A percentile compares a stretch with the other conserved stretches of the same genome.
phyloP scores from a whole-genome alignment of 176 grass and related monocot genomes.

The Lolium multiflorum region DNA sequence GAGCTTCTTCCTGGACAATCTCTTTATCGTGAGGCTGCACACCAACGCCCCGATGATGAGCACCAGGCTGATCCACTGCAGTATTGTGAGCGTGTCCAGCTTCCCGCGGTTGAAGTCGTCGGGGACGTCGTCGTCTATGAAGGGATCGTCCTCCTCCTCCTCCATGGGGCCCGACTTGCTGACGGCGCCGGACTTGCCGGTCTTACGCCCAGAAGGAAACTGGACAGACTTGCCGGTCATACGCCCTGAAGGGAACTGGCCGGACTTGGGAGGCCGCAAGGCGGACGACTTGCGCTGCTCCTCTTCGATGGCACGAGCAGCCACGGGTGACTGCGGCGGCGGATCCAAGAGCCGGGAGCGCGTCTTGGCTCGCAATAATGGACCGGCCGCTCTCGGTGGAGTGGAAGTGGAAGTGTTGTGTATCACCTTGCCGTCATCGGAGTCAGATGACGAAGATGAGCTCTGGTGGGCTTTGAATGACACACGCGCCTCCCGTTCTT shows the following conservation, averaged over 20 bases:
- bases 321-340: constrained; percentile 33
- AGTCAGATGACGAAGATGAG: constrained; percentile 34
- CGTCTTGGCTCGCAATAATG: constrained; percentile 65
- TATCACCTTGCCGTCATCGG: constrained; percentile 60
- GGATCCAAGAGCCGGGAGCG: constrained; percentile 86
- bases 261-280: constrained; percentile 48
- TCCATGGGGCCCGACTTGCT: constrained; percentile 62
- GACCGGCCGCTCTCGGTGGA: constrained; percentile 23
- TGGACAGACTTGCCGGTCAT: constrained; percentile 52
- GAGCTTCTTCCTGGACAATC: constrained; percentile 42
- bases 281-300: constrained; percentile 46
- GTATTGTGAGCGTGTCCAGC: constrained; percentile 58
- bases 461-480: constrained; percentile 51
- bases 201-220: constrained; percentile 1
- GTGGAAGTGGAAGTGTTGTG: constrained; percentile 64
- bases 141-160: constrained; percentile 85
- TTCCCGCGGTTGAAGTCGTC: constrained; percentile 73
- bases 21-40: constrained; percentile 53
- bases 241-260: constrained; percentile 50
- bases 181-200: constrained; percentile 43
- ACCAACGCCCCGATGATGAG: constrained; percentile 62
- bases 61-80: constrained; percentile 78
- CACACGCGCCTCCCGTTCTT: constrained; percentile 67
- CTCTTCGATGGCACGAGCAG: background rate
- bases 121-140: constrained; percentile 84